These are phyloP conservation scores for Suillus paluster DNA, from an alignment of 768 basidiomycete genomes.

Conservation along the genomic window DNA sequence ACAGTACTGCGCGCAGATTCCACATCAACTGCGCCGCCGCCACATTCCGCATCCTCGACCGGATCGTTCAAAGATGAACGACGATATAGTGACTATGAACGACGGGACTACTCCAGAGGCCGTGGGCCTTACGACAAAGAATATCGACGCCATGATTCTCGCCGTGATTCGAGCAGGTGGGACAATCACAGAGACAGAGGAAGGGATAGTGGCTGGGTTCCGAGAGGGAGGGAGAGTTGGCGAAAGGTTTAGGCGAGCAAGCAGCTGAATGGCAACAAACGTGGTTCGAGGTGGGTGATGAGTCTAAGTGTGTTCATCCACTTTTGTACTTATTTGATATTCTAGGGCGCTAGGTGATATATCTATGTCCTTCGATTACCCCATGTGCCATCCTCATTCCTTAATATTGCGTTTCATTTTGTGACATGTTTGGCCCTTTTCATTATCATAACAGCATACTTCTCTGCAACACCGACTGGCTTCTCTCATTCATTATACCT, in stretches of 20 bases:
- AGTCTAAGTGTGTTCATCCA: not conserved
- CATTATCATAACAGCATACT: not conserved
- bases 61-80: slow-evolving; percentile 20
- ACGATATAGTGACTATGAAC: slow-evolving; percentile 14
- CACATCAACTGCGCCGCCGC: slow-evolving; percentile 15
- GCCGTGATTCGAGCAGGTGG: slow-evolving; percentile 14
- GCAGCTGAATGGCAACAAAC: not conserved
- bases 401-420: not conserved
- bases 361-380: not conserved
- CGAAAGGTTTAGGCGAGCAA: not conserved
- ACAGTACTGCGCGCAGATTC: slow-evolving; percentile 20
- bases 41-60: slow-evolving; percentile 23
- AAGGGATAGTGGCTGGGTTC: slow-evolving; percentile 12
- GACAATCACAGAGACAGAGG: slow-evolving; percentile 18
- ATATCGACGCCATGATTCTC: slow-evolving; percentile 22
- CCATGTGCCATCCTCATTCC: not conserved
- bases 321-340: not conserved
- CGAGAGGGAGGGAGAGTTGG: slow-evolving; percentile 6
- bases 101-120: slow-evolving; percentile 9
- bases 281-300: not conserved
- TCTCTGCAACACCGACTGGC: not conserved
- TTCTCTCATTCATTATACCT: slow-evolving; percentile 2
- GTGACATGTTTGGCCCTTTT: not conserved
- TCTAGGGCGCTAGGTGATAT: not conserved
- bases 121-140: slow-evolving; percentile 16